Conservation (phyloP, 2,329 filamentous ascomycete genomes). For the Mycosphaerella sp. region DNA sequence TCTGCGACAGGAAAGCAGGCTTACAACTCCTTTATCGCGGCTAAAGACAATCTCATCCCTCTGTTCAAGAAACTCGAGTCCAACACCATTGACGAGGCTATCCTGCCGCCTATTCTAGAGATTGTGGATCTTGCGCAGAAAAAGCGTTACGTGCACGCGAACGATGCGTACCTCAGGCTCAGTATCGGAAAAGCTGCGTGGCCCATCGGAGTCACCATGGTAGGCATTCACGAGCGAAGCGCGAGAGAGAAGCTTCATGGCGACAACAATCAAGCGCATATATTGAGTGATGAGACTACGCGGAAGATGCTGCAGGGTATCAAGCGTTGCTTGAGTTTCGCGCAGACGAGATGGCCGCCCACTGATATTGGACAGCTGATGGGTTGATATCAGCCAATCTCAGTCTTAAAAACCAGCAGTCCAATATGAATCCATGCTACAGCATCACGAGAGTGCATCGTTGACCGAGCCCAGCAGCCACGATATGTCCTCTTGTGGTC, state of each 20-base stretch:
- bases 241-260: slow-evolving; percentile 90
- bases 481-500: no score
- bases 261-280: slow-evolving; percentile 64
- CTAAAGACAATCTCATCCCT: slow-evolving; percentile 78
- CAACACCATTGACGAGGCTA: slow-evolving; percentile 66
- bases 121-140: slow-evolving; percentile 89
- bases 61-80: slow-evolving; percentile 86
- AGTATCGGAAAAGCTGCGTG: slow-evolving; percentile 72
- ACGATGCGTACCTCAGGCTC: slow-evolving; percentile 85
- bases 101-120: slow-evolving; percentile 73
- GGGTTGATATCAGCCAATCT: slow-evolving; percentile 51
- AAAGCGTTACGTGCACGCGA: slow-evolving; percentile 88
- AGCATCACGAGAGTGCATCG: no score
- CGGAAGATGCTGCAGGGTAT: slow-evolving; percentile 97
- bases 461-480: no score
- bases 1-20: slow-evolving; percentile 77
- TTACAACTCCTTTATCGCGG: slow-evolving; percentile 77
- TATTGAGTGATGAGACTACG: slow-evolving; percentile 94
- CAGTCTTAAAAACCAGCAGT: background rate
- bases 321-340: slow-evolving; percentile 92
- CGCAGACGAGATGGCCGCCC: slow-evolving; percentile 92
- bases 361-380: slow-evolving; percentile 89
- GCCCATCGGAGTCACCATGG: slow-evolving; percentile 99
- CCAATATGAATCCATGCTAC: no score
- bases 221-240: slow-evolving; percentile 96